Base-by-base conservation (phyloP, 352 stramenopile species). In the Phytophthora vignae region DNA sequence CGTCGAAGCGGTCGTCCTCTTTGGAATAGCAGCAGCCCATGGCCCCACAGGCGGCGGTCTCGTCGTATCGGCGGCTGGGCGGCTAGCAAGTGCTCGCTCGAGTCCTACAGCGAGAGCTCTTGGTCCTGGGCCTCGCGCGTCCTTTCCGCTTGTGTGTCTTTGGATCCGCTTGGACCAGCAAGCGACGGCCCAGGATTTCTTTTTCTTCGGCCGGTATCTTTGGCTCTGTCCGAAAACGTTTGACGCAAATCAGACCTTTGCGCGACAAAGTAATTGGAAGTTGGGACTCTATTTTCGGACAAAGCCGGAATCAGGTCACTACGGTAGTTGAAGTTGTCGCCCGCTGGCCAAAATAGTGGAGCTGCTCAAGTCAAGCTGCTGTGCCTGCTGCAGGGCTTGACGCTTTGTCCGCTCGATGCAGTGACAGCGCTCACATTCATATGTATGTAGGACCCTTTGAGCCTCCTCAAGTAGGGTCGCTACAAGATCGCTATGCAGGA, bases 21-120 rank as follows among this genome's bases (percentile, higher is more conserved):
- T 71, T 76, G 49, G 85, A 93, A 63, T 77, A 78, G 54, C 85
- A 93, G 71, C 85, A 93, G 66, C 85, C 85, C 85, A 93, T 93
- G 33, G 64, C 55, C 42, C 57, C n/a, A 42, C 22, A 50, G 50
- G 33, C 15, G 25, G 42, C 49, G 22, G 29, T 40, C 33, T 40
- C 33, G 27, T 8, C 7, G 27, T 31, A 31, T 31, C 27, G 27
- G 27, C 27, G 27, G 27, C 27, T 31, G 27, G 27, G 27, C 27
- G 27, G 27, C 27, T 31, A 31, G 7, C 27, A 31, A 5, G 27
- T 7, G 27, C 22, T 9, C 8, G 33, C 33, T 40, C 33, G 33
- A 40, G 33, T 40, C 33, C 33, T 40, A 40, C 33, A 31, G 21
- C 31, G 22, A 25, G 22, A 1, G 70, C 65, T 74, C 58, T 64